Percentiles rank a stretch among this genome's conserved stretches.
These are phyloP conservation scores for Fusarium pilosicola DNA, from an alignment of 2,329 filamentous ascomycete species.

Conservation along the genomic window DNA sequence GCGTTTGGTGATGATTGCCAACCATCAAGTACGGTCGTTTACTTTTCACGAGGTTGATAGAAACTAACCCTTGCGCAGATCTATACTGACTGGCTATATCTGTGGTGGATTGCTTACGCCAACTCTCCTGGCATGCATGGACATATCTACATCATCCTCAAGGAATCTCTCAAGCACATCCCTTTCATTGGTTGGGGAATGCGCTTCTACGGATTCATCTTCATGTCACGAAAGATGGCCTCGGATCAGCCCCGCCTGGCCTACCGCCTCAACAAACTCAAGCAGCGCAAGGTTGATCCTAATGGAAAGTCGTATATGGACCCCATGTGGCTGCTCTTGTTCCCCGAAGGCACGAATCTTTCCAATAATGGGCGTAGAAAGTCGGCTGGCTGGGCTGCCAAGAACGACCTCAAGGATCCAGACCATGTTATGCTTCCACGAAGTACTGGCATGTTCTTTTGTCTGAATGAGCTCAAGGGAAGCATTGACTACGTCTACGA, in stretches of 20 bases:
- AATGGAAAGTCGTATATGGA: slow-evolving; percentile 67
- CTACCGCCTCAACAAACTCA: slow-evolving; percentile 76
- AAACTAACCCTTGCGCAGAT: slow-evolving; percentile 57
- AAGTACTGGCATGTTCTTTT: slow-evolving; percentile 84
- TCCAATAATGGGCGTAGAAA: slow-evolving; percentile 75
- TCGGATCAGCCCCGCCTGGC: slow-evolving; percentile 80
- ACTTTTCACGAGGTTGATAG: neutral
- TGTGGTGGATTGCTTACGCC: slow-evolving; percentile 94
- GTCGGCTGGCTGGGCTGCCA: slow-evolving; percentile 80
- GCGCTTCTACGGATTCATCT: slow-evolving; percentile 90
- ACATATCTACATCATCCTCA: slow-evolving; percentile 89
- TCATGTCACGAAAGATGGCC: slow-evolving; percentile 89
- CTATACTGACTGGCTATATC: slow-evolving; percentile 91
- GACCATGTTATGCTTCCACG: slow-evolving; percentile 81
- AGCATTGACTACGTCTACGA: slow-evolving; percentile 88
- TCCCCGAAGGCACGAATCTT: slow-evolving; percentile 88
- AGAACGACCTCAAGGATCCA: slow-evolving; percentile 76
- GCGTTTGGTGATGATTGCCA: slow-evolving; percentile 83
- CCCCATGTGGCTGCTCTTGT: slow-evolving; percentile 91
- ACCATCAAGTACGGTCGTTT: slow-evolving; percentile 73
- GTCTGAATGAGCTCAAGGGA: slow-evolving; percentile 77
- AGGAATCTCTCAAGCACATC: slow-evolving; percentile 85
- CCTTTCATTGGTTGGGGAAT: slow-evolving; percentile 84
- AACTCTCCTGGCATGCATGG: slow-evolving; percentile 80
- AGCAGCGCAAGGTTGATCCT: slow-evolving; percentile 64